Evolutionary conservation across 192 early-diverging fungal species (phyloP).

Genomic region (Coemansia furcata): DNA sequence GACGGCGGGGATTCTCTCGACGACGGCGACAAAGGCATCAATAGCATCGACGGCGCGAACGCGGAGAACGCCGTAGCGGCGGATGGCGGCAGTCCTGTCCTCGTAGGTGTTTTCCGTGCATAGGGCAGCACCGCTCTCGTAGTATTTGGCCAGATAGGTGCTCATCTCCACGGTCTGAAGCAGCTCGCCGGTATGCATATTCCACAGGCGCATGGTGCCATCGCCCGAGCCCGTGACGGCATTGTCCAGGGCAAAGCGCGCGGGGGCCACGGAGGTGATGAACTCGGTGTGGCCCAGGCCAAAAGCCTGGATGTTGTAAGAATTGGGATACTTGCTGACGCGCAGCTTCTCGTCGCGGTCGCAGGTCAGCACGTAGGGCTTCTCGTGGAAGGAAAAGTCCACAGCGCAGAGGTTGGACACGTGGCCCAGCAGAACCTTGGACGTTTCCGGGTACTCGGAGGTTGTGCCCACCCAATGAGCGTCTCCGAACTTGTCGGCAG

Average conservation of each 20-base stretch:
- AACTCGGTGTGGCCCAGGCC: conserved; percentile 88
- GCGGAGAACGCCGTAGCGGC: conserved; percentile 46
- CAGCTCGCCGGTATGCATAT: conserved; percentile 59
- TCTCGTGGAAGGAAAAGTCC: conserved; percentile 58
- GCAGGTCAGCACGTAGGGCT: conserved; percentile 72
- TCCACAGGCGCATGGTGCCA: conserved; percentile 74
- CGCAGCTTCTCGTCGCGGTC: conserved; percentile 99
- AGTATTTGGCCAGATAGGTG: conserved; percentile 29
- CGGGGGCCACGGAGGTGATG: conserved; percentile 64
- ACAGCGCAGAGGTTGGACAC: conserved; percentile 93
- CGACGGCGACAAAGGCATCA: conserved; percentile 26
- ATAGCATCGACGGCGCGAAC: conserved; percentile 21
- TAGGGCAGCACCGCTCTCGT: conserved; percentile 21
- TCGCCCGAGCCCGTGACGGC: conserved; percentile 87
- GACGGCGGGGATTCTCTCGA: conserved; percentile 38
- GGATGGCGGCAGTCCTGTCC: conserved; percentile 31
- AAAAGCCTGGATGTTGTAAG: conserved; percentile 85
- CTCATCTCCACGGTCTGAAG: conserved; percentile 67
- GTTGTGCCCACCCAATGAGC: conserved; percentile 52
- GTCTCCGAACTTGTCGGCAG: conserved; percentile 97
- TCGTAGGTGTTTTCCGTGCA: conserved; percentile 18
- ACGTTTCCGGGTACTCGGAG: conserved; percentile 9
- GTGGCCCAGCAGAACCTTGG: conserved; percentile 73
- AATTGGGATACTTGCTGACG: conserved; percentile 85
- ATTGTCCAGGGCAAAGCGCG: conserved; percentile 56